Conservation (phyloP, 1,284 basidiomycete species). For the Ceratobasidium sp. region DNA sequence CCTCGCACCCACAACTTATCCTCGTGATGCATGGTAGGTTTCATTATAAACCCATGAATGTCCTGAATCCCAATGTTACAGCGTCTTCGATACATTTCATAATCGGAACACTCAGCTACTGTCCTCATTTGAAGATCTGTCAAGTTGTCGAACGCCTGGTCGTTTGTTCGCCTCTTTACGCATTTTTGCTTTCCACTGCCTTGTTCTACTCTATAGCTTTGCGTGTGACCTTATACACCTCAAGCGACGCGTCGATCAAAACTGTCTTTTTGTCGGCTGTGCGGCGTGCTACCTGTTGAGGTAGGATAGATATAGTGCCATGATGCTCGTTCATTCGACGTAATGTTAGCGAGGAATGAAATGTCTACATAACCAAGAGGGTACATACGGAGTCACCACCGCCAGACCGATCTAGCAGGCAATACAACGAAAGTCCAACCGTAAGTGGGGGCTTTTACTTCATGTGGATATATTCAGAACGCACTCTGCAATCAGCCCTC, state of each 20-base stretch:
- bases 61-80: too few species aligned
- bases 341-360: background rate
- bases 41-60: too few species aligned
- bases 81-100: too few species aligned
- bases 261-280: slow-evolving; percentile 56
- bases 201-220: slow-evolving; percentile 45
- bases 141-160: slow-evolving; percentile 60
- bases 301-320: slow-evolving; percentile 57
- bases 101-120: too few species aligned
- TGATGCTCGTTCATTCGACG: slow-evolving; percentile 46
- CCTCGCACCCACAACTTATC: too few species aligned
- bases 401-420: slow-evolving; percentile 57
- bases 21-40: too few species aligned
- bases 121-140: slow-evolving; percentile 60
- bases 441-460: too few species aligned
- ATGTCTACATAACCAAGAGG: background rate
- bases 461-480: slow-evolving; percentile 41
- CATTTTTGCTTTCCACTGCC: slow-evolving; percentile 47
- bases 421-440: slow-evolving; percentile 53
- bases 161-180: slow-evolving; percentile 52
- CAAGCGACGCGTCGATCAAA: slow-evolving; percentile 59
- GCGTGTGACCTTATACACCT: slow-evolving; percentile 50
- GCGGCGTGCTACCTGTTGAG: slow-evolving; percentile 58
- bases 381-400: slow-evolving; percentile 51
- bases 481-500: slow-evolving; percentile 56